Evolutionary conservation across 148 eudicot genomes (phyloP).

Genomic region (Silene latifolia): DNA sequence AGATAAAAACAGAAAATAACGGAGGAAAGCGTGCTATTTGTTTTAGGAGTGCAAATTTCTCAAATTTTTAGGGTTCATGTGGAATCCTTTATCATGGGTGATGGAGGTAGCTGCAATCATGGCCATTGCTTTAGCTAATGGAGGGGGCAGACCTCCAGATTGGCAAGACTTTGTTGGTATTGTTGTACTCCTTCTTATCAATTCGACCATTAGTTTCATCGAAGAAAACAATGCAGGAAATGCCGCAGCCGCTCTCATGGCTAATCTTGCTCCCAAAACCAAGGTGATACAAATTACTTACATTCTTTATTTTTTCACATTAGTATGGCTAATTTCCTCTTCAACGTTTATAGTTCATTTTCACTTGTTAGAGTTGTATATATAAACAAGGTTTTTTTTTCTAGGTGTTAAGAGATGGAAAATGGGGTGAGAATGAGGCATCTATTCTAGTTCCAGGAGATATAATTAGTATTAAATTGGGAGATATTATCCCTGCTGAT

Average conservation of each 20-base stretch:
- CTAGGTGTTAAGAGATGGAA: slow-evolving; percentile 66
- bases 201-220: slow-evolving; percentile 72
- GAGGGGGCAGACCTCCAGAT: slow-evolving; percentile 73
- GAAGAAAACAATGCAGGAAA: slow-evolving; percentile 74
- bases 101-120: slow-evolving; percentile 78
- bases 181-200: slow-evolving; percentile 54
- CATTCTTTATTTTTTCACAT: neutral
- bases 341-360: too few species aligned
- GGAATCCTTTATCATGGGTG: slow-evolving; percentile 91
- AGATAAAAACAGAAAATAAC: neutral
- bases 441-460: slow-evolving; percentile 73
- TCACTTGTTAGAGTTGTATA: too few species aligned
- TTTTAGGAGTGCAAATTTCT: slow-evolving; percentile 53
- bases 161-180: slow-evolving; percentile 82
- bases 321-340: too few species aligned
- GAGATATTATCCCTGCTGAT: slow-evolving; percentile 81
- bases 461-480: slow-evolving; percentile 64
- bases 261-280: slow-evolving; percentile 64
- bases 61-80: slow-evolving; percentile 74
- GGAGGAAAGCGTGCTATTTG: too few species aligned
- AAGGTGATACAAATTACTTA: slow-evolving; percentile 29
- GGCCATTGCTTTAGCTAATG: slow-evolving; percentile 71
- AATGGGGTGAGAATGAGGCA: slow-evolving; percentile 71
- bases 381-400: neutral
- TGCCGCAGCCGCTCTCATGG: slow-evolving; percentile 82